phyloP scores from a whole-genome alignment of 1,284 basidiomycete genomes.

The Chalciporus sp. region DNA sequence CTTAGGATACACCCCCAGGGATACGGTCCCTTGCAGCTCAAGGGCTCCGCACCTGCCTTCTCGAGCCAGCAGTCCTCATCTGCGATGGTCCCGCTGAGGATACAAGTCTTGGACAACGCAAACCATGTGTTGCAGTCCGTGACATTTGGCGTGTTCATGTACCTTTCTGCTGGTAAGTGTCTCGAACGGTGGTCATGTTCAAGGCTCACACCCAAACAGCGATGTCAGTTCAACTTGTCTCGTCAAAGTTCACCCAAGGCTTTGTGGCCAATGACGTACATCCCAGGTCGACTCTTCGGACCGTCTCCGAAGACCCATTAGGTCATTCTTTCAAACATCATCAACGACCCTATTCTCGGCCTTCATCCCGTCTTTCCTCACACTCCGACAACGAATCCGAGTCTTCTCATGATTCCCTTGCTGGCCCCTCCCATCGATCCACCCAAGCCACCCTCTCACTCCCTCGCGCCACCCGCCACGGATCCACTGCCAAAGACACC shows the following conservation, averaged over 20 bases:
- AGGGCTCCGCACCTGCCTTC: slow-evolving; percentile 54
- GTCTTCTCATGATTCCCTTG: slow-evolving; percentile 5
- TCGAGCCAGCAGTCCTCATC: slow-evolving; percentile 34
- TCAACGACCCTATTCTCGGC: slow-evolving; percentile 33
- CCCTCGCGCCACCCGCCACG: slow-evolving; percentile 27
- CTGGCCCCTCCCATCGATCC: not conserved
- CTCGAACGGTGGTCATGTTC: not conserved
- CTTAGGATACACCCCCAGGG: slow-evolving; percentile 44
- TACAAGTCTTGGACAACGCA: slow-evolving; percentile 61
- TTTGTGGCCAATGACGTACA: not conserved
- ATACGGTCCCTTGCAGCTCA: slow-evolving; percentile 60
- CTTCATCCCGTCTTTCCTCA: slow-evolving; percentile 32
- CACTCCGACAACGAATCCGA: slow-evolving; percentile 30
- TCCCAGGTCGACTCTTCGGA: slow-evolving; percentile 1
- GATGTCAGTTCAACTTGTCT: not conserved
- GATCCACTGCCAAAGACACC: slow-evolving; percentile 27
- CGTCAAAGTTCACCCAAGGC: slow-evolving; percentile 1
- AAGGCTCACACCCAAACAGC: slow-evolving; percentile 11
- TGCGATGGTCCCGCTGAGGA: slow-evolving; percentile 51
- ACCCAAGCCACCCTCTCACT: slow-evolving; percentile 20
- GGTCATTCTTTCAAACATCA: slow-evolving; percentile 25
- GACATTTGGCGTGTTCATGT: slow-evolving; percentile 74
- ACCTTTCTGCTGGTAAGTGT: slow-evolving; percentile 51
- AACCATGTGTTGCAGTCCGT: slow-evolving; percentile 60
- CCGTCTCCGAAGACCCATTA: slow-evolving; percentile 5